Evolutionary conservation across 768 basidiomycete species (phyloP), one percentile per base, ranked within the genome.

Genomic region (Kondoa subrosea): DNA sequence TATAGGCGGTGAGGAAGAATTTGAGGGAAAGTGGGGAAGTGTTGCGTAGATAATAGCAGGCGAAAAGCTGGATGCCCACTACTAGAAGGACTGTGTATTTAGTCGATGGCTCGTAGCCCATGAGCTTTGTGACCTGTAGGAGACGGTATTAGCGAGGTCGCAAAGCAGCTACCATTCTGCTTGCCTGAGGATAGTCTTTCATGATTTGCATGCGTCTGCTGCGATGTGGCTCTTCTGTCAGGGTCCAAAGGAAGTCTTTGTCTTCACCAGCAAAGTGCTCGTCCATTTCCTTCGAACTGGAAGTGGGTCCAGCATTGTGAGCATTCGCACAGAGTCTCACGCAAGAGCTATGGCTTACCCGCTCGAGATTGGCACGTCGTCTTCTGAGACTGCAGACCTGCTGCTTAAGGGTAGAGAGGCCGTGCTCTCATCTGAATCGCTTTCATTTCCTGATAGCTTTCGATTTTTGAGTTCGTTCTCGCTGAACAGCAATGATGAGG

Each of bases 191-290:
- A 75, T 97, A 91, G 0, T 88, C 87, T 74, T 92, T 92, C 81
- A 97, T 82, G 69, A 99, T 96, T 4, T 83, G 87, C 79, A 84
- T 85, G 68, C 95, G 80, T 66, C 95, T 80, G 17, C 85, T 85
- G 63, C 93, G 83, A 77, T 99, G 95, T 1, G 95, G 95, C 75
- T 99, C 95, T 78, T 99, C 95, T 0, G 90, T 95, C 85, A 96
- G 88, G 58, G 92, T 75, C 95, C 95, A 99, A 32, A 96, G 81
- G 74, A 95, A 97, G 72, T 97, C 93, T 0, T 80, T 77, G 0
- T 88, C 87, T 73, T 91, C 85, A 75, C 85, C 85, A 0, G 65
- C 63, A 56, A 33, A 33, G 57, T 57, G 30, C 40, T 50, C 40
- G 40, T 50, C 40, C 40, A 50, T 50, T 50, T 50, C 40, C n/a